Evolutionary conservation across 805 yeast genomes (phyloP), one percentile per base, ranked within the genome.

Genomic region (Yamadazyma endophytica): DNA sequence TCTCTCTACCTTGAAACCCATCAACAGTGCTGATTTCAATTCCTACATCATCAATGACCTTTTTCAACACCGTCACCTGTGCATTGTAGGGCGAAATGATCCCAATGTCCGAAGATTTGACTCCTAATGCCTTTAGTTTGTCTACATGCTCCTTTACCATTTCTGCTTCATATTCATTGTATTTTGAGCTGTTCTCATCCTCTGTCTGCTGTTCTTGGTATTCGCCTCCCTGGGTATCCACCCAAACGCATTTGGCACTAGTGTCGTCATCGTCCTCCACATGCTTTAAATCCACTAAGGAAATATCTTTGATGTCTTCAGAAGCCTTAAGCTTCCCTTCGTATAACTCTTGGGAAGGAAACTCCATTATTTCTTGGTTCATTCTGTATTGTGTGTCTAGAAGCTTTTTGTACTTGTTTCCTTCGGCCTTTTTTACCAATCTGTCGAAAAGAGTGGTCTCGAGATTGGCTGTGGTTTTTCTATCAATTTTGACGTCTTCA

Each of bases 1-100:
- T 92, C 50, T 90, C 98, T 39, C 97, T 66, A 1, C 98, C 98
- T 61, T 90, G 98, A 49, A 90, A 92, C 1, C 97, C 97, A 59
- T 90, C 98, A 4, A 90, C 90, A 0, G 97, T 86, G 4, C 95
- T 77, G 0, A 89, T 74, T 49, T 90, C 97, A 5, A 90, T 61
- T 1, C 36, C 39, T 4, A 34, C 33, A 29, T 58, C 61, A 4
- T 52, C 52, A 2, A 82, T 40, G 8, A 64, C 33, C 24, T 58
- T 64, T 40, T 77, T 77, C 18, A 90, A 43, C 9, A 73, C 48
- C 0, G 80, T 54, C 1, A 88, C 95, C 50, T 90, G 98, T 0
- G 95, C 95, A 47, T 74, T 79, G 50, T 90, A 90, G 0, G 98
- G 97, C 0, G 96, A 75, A 21, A 90, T 89, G 0, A 90, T 64